These are phyloP conservation scores for Funneliformis mosseae DNA, from an alignment of 192 early-diverging fungal genomes.

Conservation along the genomic window DNA sequence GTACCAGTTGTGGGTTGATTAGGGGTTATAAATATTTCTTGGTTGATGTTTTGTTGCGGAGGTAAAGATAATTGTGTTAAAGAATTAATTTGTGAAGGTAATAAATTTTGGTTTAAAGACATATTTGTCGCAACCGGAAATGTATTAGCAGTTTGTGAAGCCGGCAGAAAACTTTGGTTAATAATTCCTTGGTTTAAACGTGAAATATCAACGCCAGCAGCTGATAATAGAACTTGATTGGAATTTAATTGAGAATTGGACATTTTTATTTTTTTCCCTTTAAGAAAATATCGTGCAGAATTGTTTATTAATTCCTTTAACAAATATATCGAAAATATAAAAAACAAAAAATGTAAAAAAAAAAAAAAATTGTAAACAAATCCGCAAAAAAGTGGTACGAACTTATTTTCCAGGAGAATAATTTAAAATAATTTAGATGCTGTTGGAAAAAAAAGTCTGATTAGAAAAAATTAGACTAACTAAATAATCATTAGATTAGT, in stretches of 20 bases:
- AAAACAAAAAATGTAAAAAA: not conserved
- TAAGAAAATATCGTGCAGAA: constrained; percentile 12
- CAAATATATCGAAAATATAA: too few species aligned
- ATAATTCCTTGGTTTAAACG: not conserved
- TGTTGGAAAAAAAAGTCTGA: not conserved
- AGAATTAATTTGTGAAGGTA: not conserved
- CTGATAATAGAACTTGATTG: not conserved
- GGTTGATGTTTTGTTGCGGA: not conserved
- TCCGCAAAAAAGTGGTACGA: not conserved
- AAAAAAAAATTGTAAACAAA: not conserved
- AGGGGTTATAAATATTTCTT: not conserved
- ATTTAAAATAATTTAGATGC: not conserved
- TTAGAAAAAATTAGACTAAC: not conserved
- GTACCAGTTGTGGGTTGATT: not conserved
- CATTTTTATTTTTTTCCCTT: not conserved
- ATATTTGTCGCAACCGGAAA: not conserved
- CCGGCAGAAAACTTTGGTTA: not conserved
- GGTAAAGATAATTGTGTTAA: not conserved
- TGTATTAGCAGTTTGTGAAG: not conserved
- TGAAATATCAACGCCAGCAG: not conserved
- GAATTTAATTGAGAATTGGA: not conserved
- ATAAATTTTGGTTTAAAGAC: not conserved
- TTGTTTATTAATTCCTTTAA: not conserved
- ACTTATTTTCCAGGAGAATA: not conserved
- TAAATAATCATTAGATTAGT: not conserved